phyloP scores from a whole-genome alignment of 2,329 filamentous ascomycete species.

The Curvularia spicifera region DNA sequence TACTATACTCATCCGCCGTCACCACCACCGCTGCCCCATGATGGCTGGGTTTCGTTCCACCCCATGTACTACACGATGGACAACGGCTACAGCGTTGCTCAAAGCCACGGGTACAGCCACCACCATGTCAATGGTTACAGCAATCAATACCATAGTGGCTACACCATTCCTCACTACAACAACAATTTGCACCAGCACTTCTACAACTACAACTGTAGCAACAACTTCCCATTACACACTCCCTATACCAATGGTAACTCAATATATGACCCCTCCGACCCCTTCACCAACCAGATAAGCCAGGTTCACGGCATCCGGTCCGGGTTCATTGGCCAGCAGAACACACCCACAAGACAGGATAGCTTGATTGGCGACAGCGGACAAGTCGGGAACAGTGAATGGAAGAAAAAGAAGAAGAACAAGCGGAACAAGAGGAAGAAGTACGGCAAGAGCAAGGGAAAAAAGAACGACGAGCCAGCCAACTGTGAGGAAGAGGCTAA shows the following conservation, averaged over 20 bases:
- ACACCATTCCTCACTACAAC: background rate
- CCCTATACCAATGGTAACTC: background rate
- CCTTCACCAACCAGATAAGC: background rate
- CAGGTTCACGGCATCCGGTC: background rate
- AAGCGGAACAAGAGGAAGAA: conserved; percentile 2
- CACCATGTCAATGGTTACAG: background rate
- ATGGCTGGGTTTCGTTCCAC: background rate
- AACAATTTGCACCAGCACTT: background rate
- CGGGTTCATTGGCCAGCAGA: background rate
- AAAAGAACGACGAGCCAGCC: background rate
- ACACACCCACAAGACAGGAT: background rate
- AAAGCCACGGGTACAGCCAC: background rate
- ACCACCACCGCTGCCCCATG: background rate
- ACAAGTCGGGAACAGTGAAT: background rate
- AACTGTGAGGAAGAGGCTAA: background rate
- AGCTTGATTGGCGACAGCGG: background rate
- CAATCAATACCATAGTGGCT: background rate
- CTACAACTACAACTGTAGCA: background rate
- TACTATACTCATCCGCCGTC: background rate
- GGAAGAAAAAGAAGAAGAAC: background rate
- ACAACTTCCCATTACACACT: background rate
- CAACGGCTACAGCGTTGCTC: background rate
- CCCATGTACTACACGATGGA: background rate
- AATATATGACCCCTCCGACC: background rate
- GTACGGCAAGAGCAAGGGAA: background rate